phyloP scores from a whole-genome alignment of 495 filamentous ascomycete species.

The Penicillium silybi region DNA sequence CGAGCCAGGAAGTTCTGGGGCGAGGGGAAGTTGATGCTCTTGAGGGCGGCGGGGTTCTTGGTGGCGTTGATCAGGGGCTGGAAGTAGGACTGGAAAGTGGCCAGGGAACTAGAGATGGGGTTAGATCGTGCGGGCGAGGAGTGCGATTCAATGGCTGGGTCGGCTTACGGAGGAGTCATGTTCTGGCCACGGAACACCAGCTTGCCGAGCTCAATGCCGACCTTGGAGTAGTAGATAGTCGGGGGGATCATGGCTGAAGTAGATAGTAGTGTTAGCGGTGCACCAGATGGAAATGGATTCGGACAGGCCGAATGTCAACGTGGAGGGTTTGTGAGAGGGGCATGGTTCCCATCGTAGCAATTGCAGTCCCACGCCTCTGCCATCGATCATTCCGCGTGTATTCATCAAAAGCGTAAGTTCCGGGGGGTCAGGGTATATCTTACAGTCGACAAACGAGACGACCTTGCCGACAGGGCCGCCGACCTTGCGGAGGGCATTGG shows the following conservation, averaged over 20 bases:
- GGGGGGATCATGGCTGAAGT: constrained; percentile 77
- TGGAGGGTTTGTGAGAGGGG: constrained; percentile 10
- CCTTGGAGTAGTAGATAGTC: constrained; percentile 84
- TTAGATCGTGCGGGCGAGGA: constrained; percentile 12
- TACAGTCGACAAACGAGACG: constrained; percentile 82
- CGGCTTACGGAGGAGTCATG: constrained; percentile 90
- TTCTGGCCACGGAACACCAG: constrained; percentile 83
- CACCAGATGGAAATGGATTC: neutral
- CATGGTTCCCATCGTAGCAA: constrained; percentile 7
- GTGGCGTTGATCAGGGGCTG: constrained; percentile 64
- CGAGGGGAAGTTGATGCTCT: constrained; percentile 38
- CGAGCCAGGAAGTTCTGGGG: constrained; percentile 54
- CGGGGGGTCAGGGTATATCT: constrained; percentile 34
- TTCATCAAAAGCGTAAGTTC: constrained; percentile 1
- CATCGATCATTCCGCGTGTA: neutral
- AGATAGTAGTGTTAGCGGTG: constrained; percentile 21
- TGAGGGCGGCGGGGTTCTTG: constrained; percentile 59
- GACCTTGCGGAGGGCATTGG: constrained; percentile 66
- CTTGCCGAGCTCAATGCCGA: constrained; percentile 81
- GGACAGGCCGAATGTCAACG: constrained; percentile 18
- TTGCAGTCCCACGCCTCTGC: constrained; percentile 2
- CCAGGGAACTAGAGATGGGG: constrained; percentile 53
- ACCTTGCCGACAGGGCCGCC: constrained; percentile 81
- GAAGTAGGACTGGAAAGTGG: constrained; percentile 84
- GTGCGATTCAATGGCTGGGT: neutral